Conservation (phyloP, 2,329 filamentous ascomycete genomes). For the Macrophomina pseudophaseolina region DNA sequence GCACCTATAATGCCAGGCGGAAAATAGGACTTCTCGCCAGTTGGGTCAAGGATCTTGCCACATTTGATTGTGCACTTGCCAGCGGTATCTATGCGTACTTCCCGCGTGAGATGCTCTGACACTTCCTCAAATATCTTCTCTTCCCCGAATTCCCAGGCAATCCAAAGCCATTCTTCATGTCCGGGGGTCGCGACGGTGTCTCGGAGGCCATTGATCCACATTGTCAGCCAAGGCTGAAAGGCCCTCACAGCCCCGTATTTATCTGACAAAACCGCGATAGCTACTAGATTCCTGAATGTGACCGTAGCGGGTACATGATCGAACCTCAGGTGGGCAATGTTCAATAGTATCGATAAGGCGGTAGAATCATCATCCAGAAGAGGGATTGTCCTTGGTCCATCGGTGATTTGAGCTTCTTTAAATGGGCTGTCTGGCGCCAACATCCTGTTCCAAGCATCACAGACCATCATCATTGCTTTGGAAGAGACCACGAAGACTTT, state of each 20-base stretch:
- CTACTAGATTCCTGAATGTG: not conserved
- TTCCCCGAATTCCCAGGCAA: conserved; percentile 11
- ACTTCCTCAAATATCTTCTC: not conserved
- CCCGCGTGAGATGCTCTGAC: not conserved
- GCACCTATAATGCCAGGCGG: not conserved
- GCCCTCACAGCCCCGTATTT: not conserved
- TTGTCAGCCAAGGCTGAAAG: not conserved
- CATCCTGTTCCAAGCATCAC: conserved; percentile 35
- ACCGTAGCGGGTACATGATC: not conserved
- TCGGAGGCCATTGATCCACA: not conserved
- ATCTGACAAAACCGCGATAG: not conserved
- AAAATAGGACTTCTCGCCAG: not conserved
- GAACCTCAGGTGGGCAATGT: not conserved
- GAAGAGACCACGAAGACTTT: conserved; percentile 29
- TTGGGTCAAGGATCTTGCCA: not conserved
- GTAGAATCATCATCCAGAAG: not conserved
- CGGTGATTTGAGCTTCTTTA: conserved; percentile 15
- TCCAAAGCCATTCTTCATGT: conserved; percentile 6
- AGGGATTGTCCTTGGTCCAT: conserved; percentile 32
- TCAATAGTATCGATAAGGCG: not conserved
- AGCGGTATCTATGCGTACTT: not conserved
- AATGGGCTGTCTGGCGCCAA: conserved; percentile 27
- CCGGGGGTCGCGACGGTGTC: not conserved
- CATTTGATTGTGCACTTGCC: not conserved
- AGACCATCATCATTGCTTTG: conserved; percentile 30